Conservation (phyloP, 2,329 filamentous ascomycete species). For the Penicillium sp. region DNA sequence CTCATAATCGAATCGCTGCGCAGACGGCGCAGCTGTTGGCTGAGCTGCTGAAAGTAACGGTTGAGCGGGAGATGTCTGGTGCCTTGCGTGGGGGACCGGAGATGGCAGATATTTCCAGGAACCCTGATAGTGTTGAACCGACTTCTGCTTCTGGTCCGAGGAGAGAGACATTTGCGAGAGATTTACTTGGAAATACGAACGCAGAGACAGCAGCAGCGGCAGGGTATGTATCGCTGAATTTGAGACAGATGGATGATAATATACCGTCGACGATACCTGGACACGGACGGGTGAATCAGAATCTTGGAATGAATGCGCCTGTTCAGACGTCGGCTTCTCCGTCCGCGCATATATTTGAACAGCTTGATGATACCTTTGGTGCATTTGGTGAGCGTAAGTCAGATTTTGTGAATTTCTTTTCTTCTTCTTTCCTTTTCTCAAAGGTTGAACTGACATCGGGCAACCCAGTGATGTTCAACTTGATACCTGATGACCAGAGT, state of each 20-base stretch:
- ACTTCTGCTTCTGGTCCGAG: too few relatives aligned
- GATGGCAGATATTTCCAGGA: background rate
- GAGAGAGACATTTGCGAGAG: background rate
- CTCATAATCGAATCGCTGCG: slow-evolving; percentile 26
- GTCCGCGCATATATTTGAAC: slow-evolving; percentile 8
- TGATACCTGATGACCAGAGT: slow-evolving; percentile 9
- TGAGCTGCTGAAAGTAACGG: slow-evolving; percentile 25
- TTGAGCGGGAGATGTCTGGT: slow-evolving; percentile 20
- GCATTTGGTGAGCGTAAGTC: slow-evolving; percentile 10
- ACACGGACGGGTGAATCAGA: background rate
- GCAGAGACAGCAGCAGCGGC: background rate
- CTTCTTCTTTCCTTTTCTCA: too few relatives aligned
- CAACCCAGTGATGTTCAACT: slow-evolving; percentile 8
- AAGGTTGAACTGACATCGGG: too few relatives aligned
- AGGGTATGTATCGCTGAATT: background rate
- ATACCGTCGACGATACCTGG: background rate
- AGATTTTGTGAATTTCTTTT: too few relatives aligned
- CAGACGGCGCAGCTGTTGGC: slow-evolving; percentile 29
- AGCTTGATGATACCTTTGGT: slow-evolving; percentile 9
- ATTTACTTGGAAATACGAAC: background rate
- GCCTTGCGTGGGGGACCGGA: slow-evolving; percentile 1
- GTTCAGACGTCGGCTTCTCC: background rate
- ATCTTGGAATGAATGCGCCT: too few relatives aligned
- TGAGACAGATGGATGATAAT: background rate
- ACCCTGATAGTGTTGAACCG: background rate